Base-by-base conservation (phyloP, 768 basidiomycete species). In the Holtermanniella nyarrowii region DNA sequence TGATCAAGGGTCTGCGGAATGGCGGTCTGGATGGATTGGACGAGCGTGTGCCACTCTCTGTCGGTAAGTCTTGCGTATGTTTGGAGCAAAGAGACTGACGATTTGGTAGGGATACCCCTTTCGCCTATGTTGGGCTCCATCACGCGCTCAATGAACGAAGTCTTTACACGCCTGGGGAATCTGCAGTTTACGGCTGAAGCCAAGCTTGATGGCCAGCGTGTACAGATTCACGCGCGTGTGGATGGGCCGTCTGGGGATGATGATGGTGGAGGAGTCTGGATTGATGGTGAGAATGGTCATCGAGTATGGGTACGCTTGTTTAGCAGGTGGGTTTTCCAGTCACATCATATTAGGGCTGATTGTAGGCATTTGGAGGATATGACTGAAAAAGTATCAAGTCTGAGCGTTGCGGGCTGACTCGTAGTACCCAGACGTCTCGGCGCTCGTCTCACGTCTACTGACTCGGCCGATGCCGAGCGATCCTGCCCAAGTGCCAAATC, bases 61-160 rank as follows among this genome's bases (percentile, higher is more conserved):
- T 88, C 42, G 86, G 88, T 85, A 57, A 66, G 79, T 71, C 7
- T n/a, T 7, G 1, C 21, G 46, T 13, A 14, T 20, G 18, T n/a
- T 16, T 42, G 27, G 42, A 21, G 24, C 10, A 43, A 20, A 18
- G 16, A 13, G 12, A 40, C 59, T 55, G 41, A 42, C 25, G 1
- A 21, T 39, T n/a, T 26, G 71, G 20, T 50, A 80, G 87, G 87
- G 2, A 80, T 87, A 1, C 90, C 90, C 3, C 73, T 95, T 24
- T 83, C 82, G 60, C 88, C 88, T 4, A 85, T 88, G 59, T 77
- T 95, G 16, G 90, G 90, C 11, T 85, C 84, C 4, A 89, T 89
- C 31, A 83, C 80, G 42, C 81, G 88, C 23, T 89, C 88, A 22
- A 74, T 95, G 40, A 77, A 82, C 39, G 86, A 89, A 59, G 80